A percentile compares a stretch with the other conserved stretches of the same genome.
phyloP scores from a whole-genome alignment of 345 rosid species.

The Salix suchowensis region DNA sequence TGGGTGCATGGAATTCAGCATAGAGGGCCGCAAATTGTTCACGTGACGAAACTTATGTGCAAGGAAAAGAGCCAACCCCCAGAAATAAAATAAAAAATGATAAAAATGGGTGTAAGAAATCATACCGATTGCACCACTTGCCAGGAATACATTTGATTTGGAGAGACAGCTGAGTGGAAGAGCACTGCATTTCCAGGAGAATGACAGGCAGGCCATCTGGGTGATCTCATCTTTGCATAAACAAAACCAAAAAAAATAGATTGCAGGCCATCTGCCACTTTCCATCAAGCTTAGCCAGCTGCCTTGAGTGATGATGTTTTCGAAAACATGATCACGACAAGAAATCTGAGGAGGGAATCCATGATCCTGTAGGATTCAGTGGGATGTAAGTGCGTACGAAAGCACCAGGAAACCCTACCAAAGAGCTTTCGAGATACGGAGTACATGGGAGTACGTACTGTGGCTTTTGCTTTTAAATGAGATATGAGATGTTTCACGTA shows the following conservation, averaged over 20 bases:
- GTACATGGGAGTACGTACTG: too few relatives aligned
- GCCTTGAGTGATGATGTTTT: background rate
- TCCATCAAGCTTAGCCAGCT: background rate
- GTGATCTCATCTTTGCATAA: background rate
- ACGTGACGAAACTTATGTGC: background rate
- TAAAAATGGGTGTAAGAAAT: constrained; percentile 10
- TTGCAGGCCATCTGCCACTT: background rate
- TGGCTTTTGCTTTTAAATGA: too few relatives aligned
- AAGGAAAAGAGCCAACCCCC: background rate
- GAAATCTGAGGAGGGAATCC: background rate
- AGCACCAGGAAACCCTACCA: background rate
- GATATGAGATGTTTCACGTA: too few relatives aligned
- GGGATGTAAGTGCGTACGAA: background rate
- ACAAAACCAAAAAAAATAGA: background rate
- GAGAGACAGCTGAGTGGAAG: background rate
- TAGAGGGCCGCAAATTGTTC: background rate
- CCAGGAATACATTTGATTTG: background rate
- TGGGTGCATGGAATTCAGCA: background rate
- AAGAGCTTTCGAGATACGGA: background rate
- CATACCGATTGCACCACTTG: constrained; percentile 9
- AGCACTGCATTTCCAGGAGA: background rate
- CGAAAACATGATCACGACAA: background rate
- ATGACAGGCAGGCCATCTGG: background rate
- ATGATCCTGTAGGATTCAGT: background rate
- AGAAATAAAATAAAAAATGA: too few relatives aligned